Evolutionary conservation across 495 filamentous ascomycete genomes (phyloP), one percentile per base, ranked within the genome.

Genomic region (Xylaria acuta): DNA sequence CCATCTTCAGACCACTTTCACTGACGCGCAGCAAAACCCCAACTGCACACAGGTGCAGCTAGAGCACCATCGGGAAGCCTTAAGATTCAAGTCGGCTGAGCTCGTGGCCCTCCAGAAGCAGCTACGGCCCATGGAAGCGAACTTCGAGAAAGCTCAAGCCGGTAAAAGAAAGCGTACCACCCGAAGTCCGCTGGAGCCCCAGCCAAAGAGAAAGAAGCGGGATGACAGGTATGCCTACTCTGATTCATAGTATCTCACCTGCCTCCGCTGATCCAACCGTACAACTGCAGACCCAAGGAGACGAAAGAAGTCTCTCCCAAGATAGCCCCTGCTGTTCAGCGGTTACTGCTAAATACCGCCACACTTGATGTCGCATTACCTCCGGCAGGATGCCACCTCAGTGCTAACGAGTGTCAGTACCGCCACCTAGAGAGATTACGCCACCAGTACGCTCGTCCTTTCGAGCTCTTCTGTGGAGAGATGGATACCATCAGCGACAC

Each of bases 401-500:
- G 40, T 43, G 5, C 67, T 47, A 27, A 69, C 9, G 67, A 60
- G 27, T 69, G 67, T 30, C 67, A 69, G 45, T 69, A 59, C 34
- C 14, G 22, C 25, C 67, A 69, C 30, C 27, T 69, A 0, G 54
- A 59, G 6, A 69, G 54, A 18, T 41, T 69, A 5, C 53, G 67
- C 14, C 53, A 22, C 14, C 67, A 69, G 30, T 69, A 69, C 20
- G 53, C 41, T 47, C 67, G 18, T 27, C 40, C 67, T 8, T 60
- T 69, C 4, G 54, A 60, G 54, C 25, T 69, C 2, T 69, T 69
- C 34, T 69, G 67, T 20, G 53, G 49, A 22, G 67, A 69, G 38
- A 69, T 69, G 67, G 67, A 69, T 14, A 60, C n/a, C 2, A 59
- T 69, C n/a, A 54, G 40, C 4, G 67, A 69, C 16, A 60, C 16